Percentiles rank a stretch among this genome's conserved stretches.
These are phyloP conservation scores for Litsea cubeba DNA, from an alignment of 164 flowering plant genomes.

Conservation along the genomic window DNA sequence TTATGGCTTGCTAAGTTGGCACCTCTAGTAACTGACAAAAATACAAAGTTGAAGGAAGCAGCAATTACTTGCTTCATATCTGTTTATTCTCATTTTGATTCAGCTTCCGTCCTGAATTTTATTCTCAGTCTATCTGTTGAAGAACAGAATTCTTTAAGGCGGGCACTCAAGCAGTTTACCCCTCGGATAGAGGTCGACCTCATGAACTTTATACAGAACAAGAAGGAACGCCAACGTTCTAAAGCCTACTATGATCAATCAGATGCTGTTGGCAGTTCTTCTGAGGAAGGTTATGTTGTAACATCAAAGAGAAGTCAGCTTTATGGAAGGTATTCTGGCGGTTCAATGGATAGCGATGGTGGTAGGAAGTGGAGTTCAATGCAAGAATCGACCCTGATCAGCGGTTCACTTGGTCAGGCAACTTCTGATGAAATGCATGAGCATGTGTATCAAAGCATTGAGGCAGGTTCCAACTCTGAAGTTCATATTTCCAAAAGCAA, in stretches of 20 bases:
- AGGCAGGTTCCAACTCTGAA: constrained; percentile 40
- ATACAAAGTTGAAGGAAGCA: constrained; percentile 87
- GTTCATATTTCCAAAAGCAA: constrained; percentile 30
- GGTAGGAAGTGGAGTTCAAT: constrained; percentile 79
- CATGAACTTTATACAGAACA: constrained; percentile 85
- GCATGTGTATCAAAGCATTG: constrained; percentile 35
- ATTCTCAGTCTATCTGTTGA: constrained; percentile 92
- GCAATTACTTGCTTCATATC: constrained; percentile 88
- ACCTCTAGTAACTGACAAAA: constrained; percentile 82
- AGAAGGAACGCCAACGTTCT: constrained; percentile 74
- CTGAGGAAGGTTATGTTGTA: constrained; percentile 84
- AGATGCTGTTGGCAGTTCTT: constrained; percentile 83
- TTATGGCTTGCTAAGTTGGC: constrained; percentile 92
- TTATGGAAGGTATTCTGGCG: constrained; percentile 76
- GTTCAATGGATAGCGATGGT: constrained; percentile 72
- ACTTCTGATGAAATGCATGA: constrained; percentile 52
- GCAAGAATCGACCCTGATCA: constrained; percentile 50
- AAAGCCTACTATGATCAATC: constrained; percentile 77
- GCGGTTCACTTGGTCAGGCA: constrained; percentile 37
- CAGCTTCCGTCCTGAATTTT: constrained; percentile 72
- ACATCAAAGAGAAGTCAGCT: constrained; percentile 51
- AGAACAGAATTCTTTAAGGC: constrained; percentile 90
- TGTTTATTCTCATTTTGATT: constrained; percentile 75
- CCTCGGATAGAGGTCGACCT: constrained; percentile 98
- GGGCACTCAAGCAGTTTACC: constrained; percentile 89